phyloP scores from a whole-genome alignment of 2,329 filamentous ascomycete species.

The Aspergillus fructus region DNA sequence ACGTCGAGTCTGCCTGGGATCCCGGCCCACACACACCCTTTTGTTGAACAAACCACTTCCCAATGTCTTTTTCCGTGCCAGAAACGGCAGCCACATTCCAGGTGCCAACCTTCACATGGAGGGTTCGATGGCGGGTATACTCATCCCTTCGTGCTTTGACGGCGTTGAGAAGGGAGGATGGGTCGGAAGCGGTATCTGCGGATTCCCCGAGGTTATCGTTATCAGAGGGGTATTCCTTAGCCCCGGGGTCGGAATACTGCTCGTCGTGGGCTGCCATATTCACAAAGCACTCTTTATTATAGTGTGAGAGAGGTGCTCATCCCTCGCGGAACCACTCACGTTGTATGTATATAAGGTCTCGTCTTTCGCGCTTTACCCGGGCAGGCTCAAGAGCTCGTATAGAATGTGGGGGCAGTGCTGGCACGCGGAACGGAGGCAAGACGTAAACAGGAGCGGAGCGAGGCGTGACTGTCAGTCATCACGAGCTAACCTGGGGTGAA shows the following conservation, averaged over 20 bases:
- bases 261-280: constrained; percentile 17
- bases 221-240: constrained; percentile 15
- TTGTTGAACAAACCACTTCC: constrained; percentile 81
- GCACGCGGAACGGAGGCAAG: constrained; percentile 9
- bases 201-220: constrained; percentile 14
- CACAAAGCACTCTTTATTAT: neutral
- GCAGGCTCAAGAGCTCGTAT: neutral
- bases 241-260: constrained; percentile 6
- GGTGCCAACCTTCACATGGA: constrained; percentile 85
- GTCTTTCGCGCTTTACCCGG: neutral
- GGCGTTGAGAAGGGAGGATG: constrained; percentile 53
- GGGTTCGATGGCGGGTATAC: constrained; percentile 71
- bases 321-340: neutral
- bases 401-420: neutral
- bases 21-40: constrained; percentile 67
- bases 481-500: constrained; percentile 9
- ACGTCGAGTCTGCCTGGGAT: constrained; percentile 35
- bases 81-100: constrained; percentile 92
- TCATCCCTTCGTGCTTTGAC: constrained; percentile 73
- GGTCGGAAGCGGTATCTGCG: constrained; percentile 25
- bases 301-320: neutral
- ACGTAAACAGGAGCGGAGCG: neutral
- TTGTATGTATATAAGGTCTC: constrained; percentile 1
- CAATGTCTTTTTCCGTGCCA: constrained; percentile 83
- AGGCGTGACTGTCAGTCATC: constrained; percentile 15